A percentile compares a stretch with the other conserved stretches of the same genome.
These are phyloP conservation scores for Lactarius akahatsu DNA, from an alignment of 768 basidiomycete species.

Conservation along the genomic window DNA sequence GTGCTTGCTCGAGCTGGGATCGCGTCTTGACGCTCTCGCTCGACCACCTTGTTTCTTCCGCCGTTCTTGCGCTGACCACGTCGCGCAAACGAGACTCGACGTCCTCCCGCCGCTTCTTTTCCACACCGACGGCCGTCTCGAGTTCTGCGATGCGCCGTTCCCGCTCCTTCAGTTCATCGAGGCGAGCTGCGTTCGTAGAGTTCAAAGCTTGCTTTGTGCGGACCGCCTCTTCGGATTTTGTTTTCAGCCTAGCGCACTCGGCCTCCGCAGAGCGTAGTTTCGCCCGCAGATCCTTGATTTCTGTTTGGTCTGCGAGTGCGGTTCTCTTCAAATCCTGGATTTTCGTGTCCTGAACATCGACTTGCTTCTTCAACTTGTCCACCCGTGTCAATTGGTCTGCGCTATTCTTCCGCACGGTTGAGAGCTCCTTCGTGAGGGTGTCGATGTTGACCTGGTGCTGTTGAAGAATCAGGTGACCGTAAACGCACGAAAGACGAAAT, in stretches of 20 bases:
- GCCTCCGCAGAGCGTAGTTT: conserved; percentile 60
- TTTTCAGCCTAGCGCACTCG: conserved; percentile 50
- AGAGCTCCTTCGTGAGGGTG: conserved; percentile 55
- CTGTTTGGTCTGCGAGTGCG: conserved; percentile 50
- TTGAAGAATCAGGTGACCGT: conserved; percentile 16
- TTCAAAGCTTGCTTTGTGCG: conserved; percentile 54
- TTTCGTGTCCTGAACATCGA: conserved; percentile 53
- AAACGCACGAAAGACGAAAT: conserved; percentile 6
- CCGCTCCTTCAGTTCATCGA: conserved; percentile 54
- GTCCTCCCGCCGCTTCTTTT: conserved; percentile 51
- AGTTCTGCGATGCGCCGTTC: conserved; percentile 57
- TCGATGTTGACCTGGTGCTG: conserved; percentile 66
- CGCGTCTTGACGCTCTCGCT: conserved; percentile 37
- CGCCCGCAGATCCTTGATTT: conserved; percentile 59
- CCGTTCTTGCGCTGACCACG: conserved; percentile 39
- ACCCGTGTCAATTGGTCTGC: conserved; percentile 52
- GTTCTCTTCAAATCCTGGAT: conserved; percentile 60
- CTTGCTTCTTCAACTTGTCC: conserved; percentile 66
- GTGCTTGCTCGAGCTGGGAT: conserved; percentile 41
- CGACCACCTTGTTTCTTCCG: conserved; percentile 43
- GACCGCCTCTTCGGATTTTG: conserved; percentile 51
- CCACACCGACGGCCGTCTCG: conserved; percentile 49
- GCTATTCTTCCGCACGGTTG: conserved; percentile 46
- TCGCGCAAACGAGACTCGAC: conserved; percentile 48
- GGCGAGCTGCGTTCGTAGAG: conserved; percentile 48